phyloP scores from a whole-genome alignment of 768 basidiomycete genomes.

The Pleurotus tuoliensis region DNA sequence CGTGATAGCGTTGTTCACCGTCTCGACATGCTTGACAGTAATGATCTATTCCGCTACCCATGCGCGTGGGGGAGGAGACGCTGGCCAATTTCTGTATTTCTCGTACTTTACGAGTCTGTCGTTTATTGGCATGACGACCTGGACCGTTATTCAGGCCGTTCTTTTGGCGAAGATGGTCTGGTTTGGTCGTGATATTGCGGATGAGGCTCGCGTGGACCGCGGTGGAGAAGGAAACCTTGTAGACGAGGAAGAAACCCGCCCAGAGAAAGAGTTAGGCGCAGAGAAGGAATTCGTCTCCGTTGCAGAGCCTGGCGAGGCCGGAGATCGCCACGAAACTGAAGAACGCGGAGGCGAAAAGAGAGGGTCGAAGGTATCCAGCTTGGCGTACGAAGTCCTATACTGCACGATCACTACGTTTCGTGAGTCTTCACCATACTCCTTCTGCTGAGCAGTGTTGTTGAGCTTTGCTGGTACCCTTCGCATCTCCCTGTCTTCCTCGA shows the following conservation, averaged over 20 bases:
- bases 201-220: too few relatives aligned
- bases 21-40: conserved; percentile 35
- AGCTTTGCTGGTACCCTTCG: not conserved
- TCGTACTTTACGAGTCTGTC: conserved; percentile 65
- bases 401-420: conserved; percentile 53
- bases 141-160: conserved; percentile 54
- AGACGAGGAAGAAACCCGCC: too few relatives aligned
- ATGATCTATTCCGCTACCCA: conserved; percentile 29
- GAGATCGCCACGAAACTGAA: too few relatives aligned
- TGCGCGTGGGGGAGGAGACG: conserved; percentile 13
- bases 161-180: conserved; percentile 24
- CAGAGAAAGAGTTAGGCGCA: too few relatives aligned
- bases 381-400: conserved; percentile 51
- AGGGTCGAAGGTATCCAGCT: conserved; percentile 55
- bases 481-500: not conserved
- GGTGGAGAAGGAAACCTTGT: too few relatives aligned
- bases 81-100: conserved; percentile 29
- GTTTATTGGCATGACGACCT: conserved; percentile 58
- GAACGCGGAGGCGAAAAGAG: conserved; percentile 17
- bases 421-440: conserved; percentile 28
- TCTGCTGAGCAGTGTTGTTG: not conserved
- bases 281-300: too few relatives aligned
- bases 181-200: too few relatives aligned
- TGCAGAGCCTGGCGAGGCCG: too few relatives aligned
- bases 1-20: conserved; percentile 46